phyloP scores from a whole-genome alignment of 2,329 filamentous ascomycete genomes.

The Helotiales sp. region DNA sequence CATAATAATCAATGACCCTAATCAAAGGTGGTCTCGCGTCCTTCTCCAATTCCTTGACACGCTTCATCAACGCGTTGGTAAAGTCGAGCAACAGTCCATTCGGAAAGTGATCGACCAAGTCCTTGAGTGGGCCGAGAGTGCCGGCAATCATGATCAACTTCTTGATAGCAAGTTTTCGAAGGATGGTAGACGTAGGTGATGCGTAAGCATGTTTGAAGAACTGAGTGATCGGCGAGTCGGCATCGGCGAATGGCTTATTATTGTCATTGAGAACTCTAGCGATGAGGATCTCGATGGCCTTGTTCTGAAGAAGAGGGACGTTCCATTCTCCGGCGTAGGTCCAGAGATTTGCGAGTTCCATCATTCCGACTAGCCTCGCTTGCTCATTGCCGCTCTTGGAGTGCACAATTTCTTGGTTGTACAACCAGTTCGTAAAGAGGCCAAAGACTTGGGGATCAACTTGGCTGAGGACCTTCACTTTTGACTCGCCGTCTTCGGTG shows the following conservation, averaged over 20 bases:
- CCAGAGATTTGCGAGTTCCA: conserved; percentile 6
- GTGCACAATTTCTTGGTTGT: conserved; percentile 2
- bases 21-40: too few species aligned
- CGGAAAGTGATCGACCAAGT: background rate
- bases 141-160: conserved; percentile 2
- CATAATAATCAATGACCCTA: too few species aligned
- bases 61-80: background rate
- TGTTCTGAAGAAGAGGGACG: conserved; percentile 2
- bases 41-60: too few species aligned
- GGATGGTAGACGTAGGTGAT: background rate
- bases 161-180: conserved; percentile 7
- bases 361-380: background rate
- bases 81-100: background rate
- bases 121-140: background rate
- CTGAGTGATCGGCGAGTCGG: background rate
- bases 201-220: conserved; percentile 8
- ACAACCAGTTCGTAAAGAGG: conserved; percentile 8
- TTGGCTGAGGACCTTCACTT: background rate
- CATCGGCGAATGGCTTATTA: background rate
- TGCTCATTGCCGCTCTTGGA: background rate
- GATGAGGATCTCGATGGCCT: background rate
- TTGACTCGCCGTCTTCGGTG: background rate
- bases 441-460: conserved; percentile 9
- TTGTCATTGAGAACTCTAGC: background rate
- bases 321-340: background rate